Percentiles rank a stretch among this genome's conserved stretches.
Evolutionary conservation across 352 stramenopile species (phyloP).

Genomic region (Phytophthora tubulina): DNA sequence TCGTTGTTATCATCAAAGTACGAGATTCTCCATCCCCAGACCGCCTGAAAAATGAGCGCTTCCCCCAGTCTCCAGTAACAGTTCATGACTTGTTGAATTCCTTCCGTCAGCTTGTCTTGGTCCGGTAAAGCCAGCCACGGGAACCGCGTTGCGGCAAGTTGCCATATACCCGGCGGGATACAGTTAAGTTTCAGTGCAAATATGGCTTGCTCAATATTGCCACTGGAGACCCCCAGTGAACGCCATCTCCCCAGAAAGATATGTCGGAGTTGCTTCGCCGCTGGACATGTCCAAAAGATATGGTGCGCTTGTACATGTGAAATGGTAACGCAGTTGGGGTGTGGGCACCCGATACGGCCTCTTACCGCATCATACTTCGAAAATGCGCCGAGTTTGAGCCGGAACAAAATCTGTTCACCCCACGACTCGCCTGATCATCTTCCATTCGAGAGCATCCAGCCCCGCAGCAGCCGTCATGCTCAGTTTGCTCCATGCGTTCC

Average conservation of each 20-base stretch:
- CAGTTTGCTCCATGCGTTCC: not conserved
- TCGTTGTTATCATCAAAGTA: not conserved
- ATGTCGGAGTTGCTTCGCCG: not conserved
- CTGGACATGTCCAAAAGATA: not conserved
- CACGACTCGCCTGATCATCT: not conserved
- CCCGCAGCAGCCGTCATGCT: not conserved
- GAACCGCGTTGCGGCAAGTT: not conserved
- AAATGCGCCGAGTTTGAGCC: not conserved
- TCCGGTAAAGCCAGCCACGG: not conserved
- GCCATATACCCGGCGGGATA: not conserved
- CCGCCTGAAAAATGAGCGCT: not conserved
- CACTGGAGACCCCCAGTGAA: not conserved
- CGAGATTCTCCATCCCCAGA: not conserved
- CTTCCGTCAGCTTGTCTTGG: not conserved
- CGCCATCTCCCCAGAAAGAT: not conserved
- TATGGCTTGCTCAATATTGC: not conserved
- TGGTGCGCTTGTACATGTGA: not conserved
- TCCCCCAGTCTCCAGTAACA: not conserved
- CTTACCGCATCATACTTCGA: not conserved
- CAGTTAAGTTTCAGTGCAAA: not conserved
- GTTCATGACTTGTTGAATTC: too few species aligned
- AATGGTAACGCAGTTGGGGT: not conserved
- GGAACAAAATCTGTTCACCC: constrained; percentile 6
- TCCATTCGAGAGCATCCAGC: constrained; percentile 5
- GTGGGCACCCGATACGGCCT: not conserved